A percentile compares a stretch with the other conserved stretches of the same genome.
phyloP scores from a whole-genome alignment of 2,329 filamentous ascomycete species.

The Helotiales sp. region DNA sequence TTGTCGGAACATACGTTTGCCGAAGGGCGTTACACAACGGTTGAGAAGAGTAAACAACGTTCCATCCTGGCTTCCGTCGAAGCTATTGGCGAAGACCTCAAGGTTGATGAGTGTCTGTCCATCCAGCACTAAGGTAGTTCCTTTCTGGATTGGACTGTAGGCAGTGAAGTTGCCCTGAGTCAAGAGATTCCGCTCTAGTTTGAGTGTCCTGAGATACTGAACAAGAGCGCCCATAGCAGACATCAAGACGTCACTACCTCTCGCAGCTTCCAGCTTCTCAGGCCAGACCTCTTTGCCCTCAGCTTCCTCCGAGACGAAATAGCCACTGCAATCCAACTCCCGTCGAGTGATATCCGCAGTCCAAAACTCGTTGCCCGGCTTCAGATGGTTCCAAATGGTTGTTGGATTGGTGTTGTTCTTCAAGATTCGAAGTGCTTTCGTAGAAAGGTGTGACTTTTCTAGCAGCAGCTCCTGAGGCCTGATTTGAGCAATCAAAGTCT shows the following conservation, averaged over 20 bases:
- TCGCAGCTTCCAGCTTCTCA: slow-evolving; percentile 69
- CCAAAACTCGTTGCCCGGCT: slow-evolving; percentile 89
- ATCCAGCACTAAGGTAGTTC: slow-evolving; percentile 87
- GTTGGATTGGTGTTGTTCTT: slow-evolving; percentile 95
- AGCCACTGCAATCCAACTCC: slow-evolving; percentile 79
- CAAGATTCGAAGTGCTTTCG: slow-evolving; percentile 88
- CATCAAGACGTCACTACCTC: slow-evolving; percentile 82
- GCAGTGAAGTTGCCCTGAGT: slow-evolving; percentile 89
- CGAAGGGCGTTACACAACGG: slow-evolving; percentile 93
- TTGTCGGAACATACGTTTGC: slow-evolving; percentile 92
- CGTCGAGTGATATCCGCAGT: slow-evolving; percentile 79
- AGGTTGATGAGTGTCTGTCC: slow-evolving; percentile 97
- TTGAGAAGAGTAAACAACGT: slow-evolving; percentile 92
- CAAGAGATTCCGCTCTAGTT: slow-evolving; percentile 85
- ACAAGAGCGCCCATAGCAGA: slow-evolving; percentile 89
- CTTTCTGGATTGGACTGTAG: slow-evolving; percentile 91
- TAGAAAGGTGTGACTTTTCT: slow-evolving; percentile 84
- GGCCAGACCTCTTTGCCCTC: slow-evolving; percentile 73
- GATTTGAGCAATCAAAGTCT: slow-evolving; percentile 93
- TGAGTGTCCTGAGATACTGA: slow-evolving; percentile 83
- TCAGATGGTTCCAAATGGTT: slow-evolving; percentile 94
- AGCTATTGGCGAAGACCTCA: slow-evolving; percentile 94
- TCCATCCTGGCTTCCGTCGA: slow-evolving; percentile 82
- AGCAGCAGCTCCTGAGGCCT: slow-evolving; percentile 86
- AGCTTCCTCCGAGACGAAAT: slow-evolving; percentile 69